Base-by-base conservation (phyloP, 768 basidiomycete genomes). In the Lactifluus subvellereus region DNA sequence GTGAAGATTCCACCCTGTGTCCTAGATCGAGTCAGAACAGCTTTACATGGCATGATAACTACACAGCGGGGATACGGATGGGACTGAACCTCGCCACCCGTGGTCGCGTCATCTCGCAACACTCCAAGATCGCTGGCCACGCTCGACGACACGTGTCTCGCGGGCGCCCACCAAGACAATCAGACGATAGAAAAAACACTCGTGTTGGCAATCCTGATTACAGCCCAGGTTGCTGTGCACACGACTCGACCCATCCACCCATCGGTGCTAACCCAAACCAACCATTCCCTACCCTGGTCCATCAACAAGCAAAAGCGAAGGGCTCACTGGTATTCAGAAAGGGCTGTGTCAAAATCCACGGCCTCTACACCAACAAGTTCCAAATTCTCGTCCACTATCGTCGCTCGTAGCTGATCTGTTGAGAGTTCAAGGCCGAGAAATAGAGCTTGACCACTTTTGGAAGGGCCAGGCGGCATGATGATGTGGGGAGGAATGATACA, bases 371-470 rank as follows among this genome's bases (percentile, higher is more conserved):
- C 90, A 27, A 92, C 84, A 54, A 92, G 80, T 71, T 91, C 90
- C 59, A 93, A 79, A 62, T 82, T 84, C 71, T 90, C 89, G 71
- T 94, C 91, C 63, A 94, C 84, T 67, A 94, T 82, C 54, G 88
- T 86, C 49, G 89, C 91, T 54, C 89, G 83, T 49, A 93, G 76
- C 74, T 91, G 88, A 78, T 93, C 91, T 40, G 86, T 86, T 4
- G 88, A 86, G 58, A 94, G 82, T 77, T 93, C 91, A 72, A 94
- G 81, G 62, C 91, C 92, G 47, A 94, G 84, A 75, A 92, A 94
- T 68, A 89, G 81, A n/a, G 79, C 73, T 43, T 77, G 73, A 48
- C 76, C 75, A 22, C 72, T 68, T 72, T 81, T 81, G 59, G 76
- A 65, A 45, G 66, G 59, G 13, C 62, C 66, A 55, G 66, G 66